Evolutionary conservation across 208 protist genomes (phyloP).

Genomic region (Acanthamoeba sp.): DNA sequence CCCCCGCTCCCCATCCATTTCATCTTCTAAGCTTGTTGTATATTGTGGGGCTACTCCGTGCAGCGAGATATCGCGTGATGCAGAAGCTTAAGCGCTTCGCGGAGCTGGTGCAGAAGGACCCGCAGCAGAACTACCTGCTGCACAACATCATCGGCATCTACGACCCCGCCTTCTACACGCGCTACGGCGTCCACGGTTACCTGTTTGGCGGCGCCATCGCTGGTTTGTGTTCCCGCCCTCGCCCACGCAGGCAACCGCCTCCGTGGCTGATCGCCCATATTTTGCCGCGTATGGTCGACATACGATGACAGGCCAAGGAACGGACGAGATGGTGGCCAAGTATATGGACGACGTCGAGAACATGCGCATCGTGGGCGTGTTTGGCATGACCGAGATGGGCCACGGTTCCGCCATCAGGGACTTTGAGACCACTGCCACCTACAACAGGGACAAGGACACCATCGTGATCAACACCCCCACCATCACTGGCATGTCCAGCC

Average conservation of each 20-base stretch:
- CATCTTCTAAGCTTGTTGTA: not conserved
- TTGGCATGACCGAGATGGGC: slow-evolving; percentile 68
- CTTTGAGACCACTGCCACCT: slow-evolving; percentile 87
- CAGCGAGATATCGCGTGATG: slow-evolving; percentile 64
- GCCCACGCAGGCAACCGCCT: too few species aligned
- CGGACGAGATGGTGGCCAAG: slow-evolving; percentile 4
- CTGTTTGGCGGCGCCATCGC: slow-evolving; percentile 1
- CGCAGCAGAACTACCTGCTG: not conserved
- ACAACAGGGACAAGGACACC: slow-evolving; percentile 75
- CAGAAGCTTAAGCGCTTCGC: slow-evolving; percentile 37
- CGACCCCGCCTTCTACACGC: slow-evolving; percentile 58
- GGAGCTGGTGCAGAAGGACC: slow-evolving; percentile 47
- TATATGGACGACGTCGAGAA: slow-evolving; percentile 56
- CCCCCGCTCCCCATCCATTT: not conserved
- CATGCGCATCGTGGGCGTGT: slow-evolving; percentile 53
- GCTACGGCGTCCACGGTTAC: not conserved
- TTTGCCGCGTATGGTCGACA: too few species aligned
- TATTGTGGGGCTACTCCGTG: too few species aligned
- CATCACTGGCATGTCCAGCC: not conserved
- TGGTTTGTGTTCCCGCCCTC: not conserved
- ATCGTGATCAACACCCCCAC: slow-evolving; percentile 88
- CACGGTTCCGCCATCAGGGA: slow-evolving; percentile 85
- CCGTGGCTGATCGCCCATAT: too few species aligned
- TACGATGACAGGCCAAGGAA: not conserved
- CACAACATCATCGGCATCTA: slow-evolving; percentile 65